These are phyloP conservation scores for Xylaria grammica DNA, from an alignment of 495 filamentous ascomycete species.

Conservation along the genomic window DNA sequence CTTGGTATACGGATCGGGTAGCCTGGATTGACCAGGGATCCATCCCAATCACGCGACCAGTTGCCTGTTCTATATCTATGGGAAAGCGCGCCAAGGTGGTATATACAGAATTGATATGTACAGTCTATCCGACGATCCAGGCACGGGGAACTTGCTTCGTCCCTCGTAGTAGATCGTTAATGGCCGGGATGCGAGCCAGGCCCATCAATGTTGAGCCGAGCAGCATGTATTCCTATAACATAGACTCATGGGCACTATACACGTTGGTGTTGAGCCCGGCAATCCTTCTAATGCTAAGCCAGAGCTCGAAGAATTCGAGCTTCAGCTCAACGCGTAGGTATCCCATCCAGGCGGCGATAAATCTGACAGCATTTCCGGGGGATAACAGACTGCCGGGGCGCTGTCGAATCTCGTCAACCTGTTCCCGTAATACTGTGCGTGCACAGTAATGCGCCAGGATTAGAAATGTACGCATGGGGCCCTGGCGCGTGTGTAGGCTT, in stretches of 20 bases:
- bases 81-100: background rate
- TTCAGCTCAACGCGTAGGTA: slow-evolving; percentile 58
- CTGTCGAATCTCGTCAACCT: slow-evolving; percentile 69
- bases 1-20: background rate
- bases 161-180: background rate
- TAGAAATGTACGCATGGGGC: slow-evolving; percentile 85
- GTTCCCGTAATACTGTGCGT: slow-evolving; percentile 84
- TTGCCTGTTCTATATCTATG: background rate
- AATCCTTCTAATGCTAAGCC: slow-evolving; percentile 58
- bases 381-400: slow-evolving; percentile 50
- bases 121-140: background rate
- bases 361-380: slow-evolving; percentile 54
- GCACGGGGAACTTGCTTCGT: background rate
- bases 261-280: slow-evolving; percentile 37
- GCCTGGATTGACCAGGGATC: background rate
- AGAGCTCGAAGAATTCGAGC: slow-evolving; percentile 63
- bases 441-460: slow-evolving; percentile 95
- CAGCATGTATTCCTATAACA: slow-evolving; percentile 17
- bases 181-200: background rate
- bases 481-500: slow-evolving; percentile 86
- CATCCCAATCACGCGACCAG: background rate
- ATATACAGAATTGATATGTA: slow-evolving; percentile 5
- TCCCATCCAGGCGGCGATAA: slow-evolving; percentile 57
- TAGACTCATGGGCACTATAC: slow-evolving; percentile 20
- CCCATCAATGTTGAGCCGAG: background rate